Conservation (phyloP, 2,329 filamentous ascomycete genomes). For the Chaetomium globosum region DNA sequence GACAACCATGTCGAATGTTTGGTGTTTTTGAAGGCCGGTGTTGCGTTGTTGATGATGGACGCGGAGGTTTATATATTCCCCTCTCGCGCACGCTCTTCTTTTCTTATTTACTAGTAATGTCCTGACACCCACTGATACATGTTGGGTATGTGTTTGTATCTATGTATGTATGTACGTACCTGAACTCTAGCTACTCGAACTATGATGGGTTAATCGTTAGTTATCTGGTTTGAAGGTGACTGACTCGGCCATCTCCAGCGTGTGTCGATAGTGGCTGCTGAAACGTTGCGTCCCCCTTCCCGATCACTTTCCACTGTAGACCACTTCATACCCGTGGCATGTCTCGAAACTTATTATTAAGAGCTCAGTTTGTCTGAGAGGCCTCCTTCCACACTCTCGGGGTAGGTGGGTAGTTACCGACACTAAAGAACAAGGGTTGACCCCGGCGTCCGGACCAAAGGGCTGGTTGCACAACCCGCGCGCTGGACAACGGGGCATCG, state of each 20-base stretch:
- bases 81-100: conserved; percentile 2
- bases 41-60: conserved; percentile 8
- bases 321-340: neutral
- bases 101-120: conserved; percentile 10
- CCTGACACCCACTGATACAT: conserved; percentile 13
- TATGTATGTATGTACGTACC: conserved; percentile 18
- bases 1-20: conserved; percentile 1
- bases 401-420: too few relatives aligned
- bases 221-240: neutral
- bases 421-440: neutral
- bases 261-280: neutral
- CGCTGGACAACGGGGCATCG: neutral
- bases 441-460: neutral
- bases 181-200: neutral
- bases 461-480: neutral
- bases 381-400: too few relatives aligned
- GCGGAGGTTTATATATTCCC: conserved; percentile 19
- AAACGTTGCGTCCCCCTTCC: neutral
- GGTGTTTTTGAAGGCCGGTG: conserved; percentile 5
- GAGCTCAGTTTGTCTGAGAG: neutral
- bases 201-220: conserved; percentile 12
- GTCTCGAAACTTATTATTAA: neutral
- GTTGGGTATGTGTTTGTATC: conserved; percentile 24
- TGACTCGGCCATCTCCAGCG: neutral
- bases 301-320: neutral